Conservation (phyloP, 495 filamentous ascomycete species). For the Xylaria bambusicola region DNA sequence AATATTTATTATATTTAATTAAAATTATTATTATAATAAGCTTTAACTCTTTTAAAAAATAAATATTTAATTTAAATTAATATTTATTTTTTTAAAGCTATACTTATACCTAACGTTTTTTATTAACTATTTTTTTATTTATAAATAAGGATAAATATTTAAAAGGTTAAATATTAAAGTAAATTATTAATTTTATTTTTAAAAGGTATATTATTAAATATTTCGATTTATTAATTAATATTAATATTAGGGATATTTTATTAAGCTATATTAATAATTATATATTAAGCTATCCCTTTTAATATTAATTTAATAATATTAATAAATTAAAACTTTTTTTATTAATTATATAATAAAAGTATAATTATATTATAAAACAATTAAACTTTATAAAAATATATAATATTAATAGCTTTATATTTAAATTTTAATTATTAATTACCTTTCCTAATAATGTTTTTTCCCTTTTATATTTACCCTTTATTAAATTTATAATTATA, state of each 20-base stretch:
- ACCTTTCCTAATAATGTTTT: neutral
- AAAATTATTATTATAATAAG: no score
- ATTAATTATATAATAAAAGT: neutral
- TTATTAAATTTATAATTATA: neutral
- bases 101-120: no score
- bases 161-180: no score
- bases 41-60: no score
- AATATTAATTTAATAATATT: neutral
- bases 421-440: neutral
- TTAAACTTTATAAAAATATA: neutral
- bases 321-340: neutral
- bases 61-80: no score
- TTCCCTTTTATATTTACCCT: neutral
- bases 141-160: no score
- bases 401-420: constrained; percentile 3
- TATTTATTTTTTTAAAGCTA: no score
- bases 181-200: no score
- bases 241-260: neutral
- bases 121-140: no score
- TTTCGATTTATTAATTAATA: no score
- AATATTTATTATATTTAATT: no score
- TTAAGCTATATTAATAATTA: neutral
- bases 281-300: neutral
- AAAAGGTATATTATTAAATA: no score
- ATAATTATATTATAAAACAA: neutral